phyloP scores from a whole-genome alignment of 805 yeast genomes.

The Zygosaccharomyces lentus region DNA sequence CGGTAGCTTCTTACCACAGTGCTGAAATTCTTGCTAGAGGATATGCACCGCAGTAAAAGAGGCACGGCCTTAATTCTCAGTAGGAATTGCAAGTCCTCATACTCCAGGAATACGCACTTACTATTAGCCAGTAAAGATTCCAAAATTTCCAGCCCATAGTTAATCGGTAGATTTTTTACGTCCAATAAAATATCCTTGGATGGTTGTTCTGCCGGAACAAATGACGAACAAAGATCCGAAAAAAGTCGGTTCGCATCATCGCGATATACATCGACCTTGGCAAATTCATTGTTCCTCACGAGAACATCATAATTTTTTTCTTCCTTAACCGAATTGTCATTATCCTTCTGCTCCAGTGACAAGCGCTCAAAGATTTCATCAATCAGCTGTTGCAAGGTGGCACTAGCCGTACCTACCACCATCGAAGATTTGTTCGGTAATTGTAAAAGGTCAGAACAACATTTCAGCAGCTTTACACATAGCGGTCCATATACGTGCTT shows the following conservation, averaged over 20 bases:
- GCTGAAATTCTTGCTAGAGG: constrained; percentile 55
- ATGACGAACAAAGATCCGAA: constrained; percentile 62
- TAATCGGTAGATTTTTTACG: constrained; percentile 50
- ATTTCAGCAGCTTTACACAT: constrained; percentile 54
- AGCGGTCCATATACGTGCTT: constrained; percentile 49
- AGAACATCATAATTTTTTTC: constrained; percentile 37
- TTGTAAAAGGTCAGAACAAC: constrained; percentile 67
- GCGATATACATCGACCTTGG: constrained; percentile 48
- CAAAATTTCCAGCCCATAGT: constrained; percentile 73
- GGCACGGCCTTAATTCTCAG: constrained; percentile 72
- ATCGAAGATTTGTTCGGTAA: constrained; percentile 64
- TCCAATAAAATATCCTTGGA: constrained; percentile 42
- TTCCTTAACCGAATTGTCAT: constrained; percentile 35
- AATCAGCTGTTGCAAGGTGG: constrained; percentile 83
- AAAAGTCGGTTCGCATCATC: constrained; percentile 70
- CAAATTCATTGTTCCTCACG: constrained; percentile 42
- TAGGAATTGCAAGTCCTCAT: constrained; percentile 61
- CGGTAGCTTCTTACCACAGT: constrained; percentile 72
- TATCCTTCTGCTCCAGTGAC: constrained; percentile 21
- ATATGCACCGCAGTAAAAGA: constrained; percentile 60
- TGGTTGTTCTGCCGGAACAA: constrained; percentile 14
- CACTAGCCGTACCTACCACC: constrained; percentile 86
- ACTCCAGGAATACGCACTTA: constrained; percentile 47
- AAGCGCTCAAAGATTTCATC: constrained; percentile 72
- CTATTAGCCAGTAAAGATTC: constrained; percentile 75